These are phyloP conservation scores for Narthecium ossifragum DNA, from an alignment of 106 monocot species.

Conservation along the genomic window DNA sequence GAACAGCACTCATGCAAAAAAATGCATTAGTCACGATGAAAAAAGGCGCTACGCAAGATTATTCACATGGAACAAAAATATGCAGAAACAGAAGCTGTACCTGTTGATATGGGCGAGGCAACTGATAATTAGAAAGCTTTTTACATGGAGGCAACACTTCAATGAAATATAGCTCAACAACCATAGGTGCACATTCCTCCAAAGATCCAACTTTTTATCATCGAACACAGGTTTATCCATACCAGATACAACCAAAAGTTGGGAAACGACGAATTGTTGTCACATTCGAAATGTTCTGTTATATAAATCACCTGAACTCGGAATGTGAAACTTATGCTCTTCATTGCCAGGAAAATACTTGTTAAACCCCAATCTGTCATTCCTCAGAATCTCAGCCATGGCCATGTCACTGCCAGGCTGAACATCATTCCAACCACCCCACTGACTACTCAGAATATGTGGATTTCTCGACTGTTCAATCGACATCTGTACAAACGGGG, in stretches of 20 bases:
- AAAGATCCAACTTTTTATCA: too few species aligned
- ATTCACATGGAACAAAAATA: too few species aligned
- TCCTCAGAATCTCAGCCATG: conserved; percentile 37
- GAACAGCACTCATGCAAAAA: too few species aligned
- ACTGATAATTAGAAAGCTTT: too few species aligned
- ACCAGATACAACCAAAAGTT: neutral
- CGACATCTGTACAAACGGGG: conserved; percentile 39
- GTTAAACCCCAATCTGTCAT: conserved; percentile 35
- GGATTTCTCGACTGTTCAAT: conserved; percentile 41
- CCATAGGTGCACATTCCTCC: too few species aligned
- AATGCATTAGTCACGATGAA: too few species aligned
- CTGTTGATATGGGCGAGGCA: too few species aligned
- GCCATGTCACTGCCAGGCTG: conserved; percentile 23
- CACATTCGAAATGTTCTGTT: conserved; percentile 60
- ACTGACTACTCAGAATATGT: conserved; percentile 32
- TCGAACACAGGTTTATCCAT: too few species aligned
- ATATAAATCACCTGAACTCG: conserved; percentile 42
- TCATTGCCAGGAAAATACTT: conserved; percentile 47
- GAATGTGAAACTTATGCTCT: conserved; percentile 41
- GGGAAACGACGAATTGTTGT: neutral
- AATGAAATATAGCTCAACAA: too few species aligned
- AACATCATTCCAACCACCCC: conserved; percentile 61
- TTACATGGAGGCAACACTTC: too few species aligned
- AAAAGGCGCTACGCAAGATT: too few species aligned
- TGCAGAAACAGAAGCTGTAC: too few species aligned